A percentile compares a stretch with the other conserved stretches of the same genome.
Evolutionary conservation across 2,329 filamentous ascomycete genomes (phyloP).

Genomic region (Ophiocordyceps robertsii): DNA sequence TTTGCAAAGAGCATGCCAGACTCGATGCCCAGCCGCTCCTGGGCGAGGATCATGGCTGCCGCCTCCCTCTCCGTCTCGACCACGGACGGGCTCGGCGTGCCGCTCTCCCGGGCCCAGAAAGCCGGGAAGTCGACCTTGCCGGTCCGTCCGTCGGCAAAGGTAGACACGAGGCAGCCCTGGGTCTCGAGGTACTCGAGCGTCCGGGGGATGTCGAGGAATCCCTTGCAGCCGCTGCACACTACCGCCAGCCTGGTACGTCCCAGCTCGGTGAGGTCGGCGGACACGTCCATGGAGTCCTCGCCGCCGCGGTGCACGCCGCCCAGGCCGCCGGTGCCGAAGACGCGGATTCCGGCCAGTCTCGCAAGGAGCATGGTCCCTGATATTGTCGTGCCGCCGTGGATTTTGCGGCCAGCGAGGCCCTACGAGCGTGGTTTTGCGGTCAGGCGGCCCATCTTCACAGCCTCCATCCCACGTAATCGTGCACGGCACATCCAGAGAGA

Average conservation of each 20-base stretch:
- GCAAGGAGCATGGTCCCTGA: conserved; percentile 87
- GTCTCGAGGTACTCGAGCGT: conserved; percentile 70
- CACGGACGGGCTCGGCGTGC: conserved; percentile 62
- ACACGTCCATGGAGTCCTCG: conserved; percentile 80
- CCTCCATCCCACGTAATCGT: too few species aligned
- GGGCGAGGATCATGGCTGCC: conserved; percentile 75
- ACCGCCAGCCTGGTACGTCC: conserved; percentile 82
- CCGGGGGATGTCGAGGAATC: conserved; percentile 81
- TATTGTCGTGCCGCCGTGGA: conserved; percentile 87
- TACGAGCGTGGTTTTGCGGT: conserved; percentile 13
- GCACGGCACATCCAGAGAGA: too few species aligned
- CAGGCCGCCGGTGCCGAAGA: conserved; percentile 90
- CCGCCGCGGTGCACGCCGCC: conserved; percentile 88
- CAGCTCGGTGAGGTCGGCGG: conserved; percentile 87
- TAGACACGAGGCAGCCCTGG: conserved; percentile 68
- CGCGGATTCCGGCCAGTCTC: conserved; percentile 70
- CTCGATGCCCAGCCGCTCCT: conserved; percentile 56
- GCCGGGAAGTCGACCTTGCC: conserved; percentile 74
- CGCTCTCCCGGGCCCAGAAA: conserved; percentile 86
- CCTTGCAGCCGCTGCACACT: conserved; percentile 84
- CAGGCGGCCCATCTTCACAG: background rate
- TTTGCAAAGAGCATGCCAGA: conserved; percentile 84
- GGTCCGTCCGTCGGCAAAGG: conserved; percentile 70
- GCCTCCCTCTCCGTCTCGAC: conserved; percentile 68
- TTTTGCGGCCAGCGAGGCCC: conserved; percentile 50